Conservation (phyloP, 2,329 filamentous ascomycete genomes). For the Fusarium nurragi region DNA sequence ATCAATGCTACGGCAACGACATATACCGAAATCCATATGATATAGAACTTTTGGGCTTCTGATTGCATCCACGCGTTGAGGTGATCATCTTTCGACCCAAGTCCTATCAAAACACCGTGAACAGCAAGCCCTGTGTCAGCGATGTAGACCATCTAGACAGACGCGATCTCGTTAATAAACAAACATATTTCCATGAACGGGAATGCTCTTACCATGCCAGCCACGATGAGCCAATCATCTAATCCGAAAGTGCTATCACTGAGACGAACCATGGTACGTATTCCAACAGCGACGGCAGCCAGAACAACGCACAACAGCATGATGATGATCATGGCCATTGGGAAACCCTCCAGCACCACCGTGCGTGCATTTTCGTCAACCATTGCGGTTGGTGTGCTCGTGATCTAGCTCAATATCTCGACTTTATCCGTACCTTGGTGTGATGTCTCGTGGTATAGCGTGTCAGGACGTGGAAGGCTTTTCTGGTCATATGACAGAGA, state of each 20-base stretch:
- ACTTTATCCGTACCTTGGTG: no score
- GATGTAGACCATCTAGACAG: neutral
- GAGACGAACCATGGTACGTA: neutral
- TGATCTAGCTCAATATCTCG: no score
- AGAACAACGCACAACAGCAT: neutral
- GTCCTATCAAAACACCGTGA: neutral
- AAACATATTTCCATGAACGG: rapidly evolving
- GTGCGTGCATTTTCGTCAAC: neutral
- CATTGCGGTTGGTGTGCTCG: neutral
- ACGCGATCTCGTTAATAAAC: no score
- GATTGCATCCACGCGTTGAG: neutral
- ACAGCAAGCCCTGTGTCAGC: neutral
- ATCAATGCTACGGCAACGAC: slow-evolving; percentile 8
- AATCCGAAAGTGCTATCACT: neutral
- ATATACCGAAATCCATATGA: slow-evolving; percentile 7
- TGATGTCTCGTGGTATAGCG: no score
- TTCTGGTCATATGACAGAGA: no score
- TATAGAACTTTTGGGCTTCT: slow-evolving; percentile 8
- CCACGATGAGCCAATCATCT: neutral
- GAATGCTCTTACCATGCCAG: neutral
- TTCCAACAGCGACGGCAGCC: neutral
- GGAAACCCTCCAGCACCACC: neutral
- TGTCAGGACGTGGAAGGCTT: no score
- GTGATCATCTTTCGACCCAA: neutral
- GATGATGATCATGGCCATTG: neutral